Conservation (phyloP, 1,139 yeast genomes). For the Hyphopichia burtonii region DNA sequence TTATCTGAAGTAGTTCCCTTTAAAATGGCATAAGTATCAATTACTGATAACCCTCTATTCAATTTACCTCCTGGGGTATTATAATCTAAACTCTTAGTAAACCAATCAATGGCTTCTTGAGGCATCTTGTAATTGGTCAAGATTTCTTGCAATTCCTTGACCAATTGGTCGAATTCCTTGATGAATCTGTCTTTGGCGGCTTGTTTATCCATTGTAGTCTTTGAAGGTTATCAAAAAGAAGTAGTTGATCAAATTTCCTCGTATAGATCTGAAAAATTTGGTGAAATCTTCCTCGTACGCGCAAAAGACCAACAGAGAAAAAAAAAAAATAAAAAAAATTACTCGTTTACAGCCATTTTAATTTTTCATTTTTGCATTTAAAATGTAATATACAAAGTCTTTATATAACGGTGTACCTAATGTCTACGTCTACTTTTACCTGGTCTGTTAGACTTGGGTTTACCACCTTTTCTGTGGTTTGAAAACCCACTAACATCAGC, state of each 20-base stretch:
- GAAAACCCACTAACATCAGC: constrained; percentile 69
- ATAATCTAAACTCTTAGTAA: constrained; percentile 67
- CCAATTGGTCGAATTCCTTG: constrained; percentile 72
- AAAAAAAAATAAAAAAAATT: no score
- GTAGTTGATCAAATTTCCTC: not conserved
- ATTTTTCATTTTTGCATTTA: no score
- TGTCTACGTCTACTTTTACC: constrained; percentile 67
- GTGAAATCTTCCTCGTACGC: not conserved
- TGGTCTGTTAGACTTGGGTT: constrained; percentile 53
- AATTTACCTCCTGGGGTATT: constrained; percentile 97
- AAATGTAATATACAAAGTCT: no score
- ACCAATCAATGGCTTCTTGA: constrained; percentile 85
- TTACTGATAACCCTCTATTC: constrained; percentile 93
- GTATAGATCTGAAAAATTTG: not conserved
- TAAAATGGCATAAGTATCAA: constrained; percentile 85
- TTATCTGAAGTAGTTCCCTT: constrained; percentile 62
- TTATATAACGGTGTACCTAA: constrained; percentile 2
- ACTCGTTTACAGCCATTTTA: not conserved
- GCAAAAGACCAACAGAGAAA: no score
- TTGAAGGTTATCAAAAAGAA: not conserved
- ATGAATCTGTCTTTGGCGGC: constrained; percentile 63
- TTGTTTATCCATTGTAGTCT: constrained; percentile 28
- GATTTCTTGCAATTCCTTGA: constrained; percentile 67
- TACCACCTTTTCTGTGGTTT: constrained; percentile 46
- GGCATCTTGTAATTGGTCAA: constrained; percentile 78